These are phyloP conservation scores for Neoarthrinium moseri DNA, from an alignment of 2,329 filamentous ascomycete species.

Conservation along the genomic window DNA sequence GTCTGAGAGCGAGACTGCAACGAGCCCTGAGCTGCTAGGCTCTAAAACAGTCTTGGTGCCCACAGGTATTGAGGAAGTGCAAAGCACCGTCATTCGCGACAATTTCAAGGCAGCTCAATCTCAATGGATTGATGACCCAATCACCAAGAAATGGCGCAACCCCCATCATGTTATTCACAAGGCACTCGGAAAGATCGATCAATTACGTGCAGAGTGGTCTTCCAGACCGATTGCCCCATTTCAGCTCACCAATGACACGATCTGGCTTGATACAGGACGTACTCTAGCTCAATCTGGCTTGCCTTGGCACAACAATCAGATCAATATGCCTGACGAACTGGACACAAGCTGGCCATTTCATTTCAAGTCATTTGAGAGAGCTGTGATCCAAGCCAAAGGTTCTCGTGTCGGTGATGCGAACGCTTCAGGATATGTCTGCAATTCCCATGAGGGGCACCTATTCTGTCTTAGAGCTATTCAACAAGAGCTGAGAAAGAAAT, in stretches of 20 bases:
- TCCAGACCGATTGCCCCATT: conserved; percentile 3
- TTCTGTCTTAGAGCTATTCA: conserved; percentile 16
- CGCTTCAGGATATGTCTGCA: conserved; percentile 11
- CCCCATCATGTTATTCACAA: no score
- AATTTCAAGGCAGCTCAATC: no score
- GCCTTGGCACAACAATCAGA: conserved; percentile 14
- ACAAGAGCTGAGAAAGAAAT: conserved; percentile 11
- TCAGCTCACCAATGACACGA: neutral
- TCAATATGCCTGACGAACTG: conserved; percentile 13
- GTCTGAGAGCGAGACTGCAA: no score
- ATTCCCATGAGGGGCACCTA: conserved; percentile 11
- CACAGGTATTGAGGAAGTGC: no score
- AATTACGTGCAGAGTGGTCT: conserved; percentile 8
- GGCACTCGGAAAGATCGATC: no score
- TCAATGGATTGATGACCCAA: no score
- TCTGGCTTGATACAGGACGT: conserved; percentile 9
- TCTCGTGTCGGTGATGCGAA: conserved; percentile 10
- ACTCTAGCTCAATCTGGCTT: conserved; percentile 9
- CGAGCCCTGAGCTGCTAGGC: no score
- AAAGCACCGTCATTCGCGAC: no score
- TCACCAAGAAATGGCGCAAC: no score
- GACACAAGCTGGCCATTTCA: conserved; percentile 14
- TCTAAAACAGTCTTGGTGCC: no score
- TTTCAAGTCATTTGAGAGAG: conserved; percentile 12
- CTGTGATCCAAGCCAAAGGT: conserved; percentile 9